These are phyloP conservation scores for Castanea mollissima DNA, from an alignment of 306 rosid genomes.

Conservation along the genomic window DNA sequence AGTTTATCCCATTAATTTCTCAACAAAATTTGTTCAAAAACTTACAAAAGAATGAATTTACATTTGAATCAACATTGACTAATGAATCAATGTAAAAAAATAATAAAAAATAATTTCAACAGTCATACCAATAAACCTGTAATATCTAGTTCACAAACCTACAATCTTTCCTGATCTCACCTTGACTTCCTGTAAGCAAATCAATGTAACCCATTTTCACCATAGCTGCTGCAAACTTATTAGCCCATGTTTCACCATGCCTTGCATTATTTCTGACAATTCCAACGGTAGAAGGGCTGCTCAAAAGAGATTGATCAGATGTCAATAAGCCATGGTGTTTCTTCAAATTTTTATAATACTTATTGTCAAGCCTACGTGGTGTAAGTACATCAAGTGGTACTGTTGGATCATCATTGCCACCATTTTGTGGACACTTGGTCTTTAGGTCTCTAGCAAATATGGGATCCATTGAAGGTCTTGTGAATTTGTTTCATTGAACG, in stretches of 20 bases:
- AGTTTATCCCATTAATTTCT: too few relatives aligned
- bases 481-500: not conserved
- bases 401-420: not conserved
- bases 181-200: not conserved
- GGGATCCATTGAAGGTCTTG: slow-evolving; percentile 19
- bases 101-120: too few relatives aligned
- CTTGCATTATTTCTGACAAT: not conserved
- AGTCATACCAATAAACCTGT: not conserved
- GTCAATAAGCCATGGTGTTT: not conserved
- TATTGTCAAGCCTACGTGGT: slow-evolving; percentile 1
- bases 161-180: slow-evolving; percentile 1
- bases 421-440: not conserved
- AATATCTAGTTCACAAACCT: not conserved
- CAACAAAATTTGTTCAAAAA: too few relatives aligned
- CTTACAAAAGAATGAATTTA: too few relatives aligned
- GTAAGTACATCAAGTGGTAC: slow-evolving; percentile 10
- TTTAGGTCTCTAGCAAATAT: not conserved
- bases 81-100: too few relatives aligned
- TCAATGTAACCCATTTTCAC: slow-evolving; percentile 14
- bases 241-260: not conserved
- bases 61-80: too few relatives aligned
- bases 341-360: not conserved
- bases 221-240: slow-evolving; percentile 16
- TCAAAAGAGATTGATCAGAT: slow-evolving; percentile 3
- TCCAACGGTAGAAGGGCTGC: not conserved